phyloP scores from a whole-genome alignment of 441 rosid species.

The Euphorbia corollata region DNA sequence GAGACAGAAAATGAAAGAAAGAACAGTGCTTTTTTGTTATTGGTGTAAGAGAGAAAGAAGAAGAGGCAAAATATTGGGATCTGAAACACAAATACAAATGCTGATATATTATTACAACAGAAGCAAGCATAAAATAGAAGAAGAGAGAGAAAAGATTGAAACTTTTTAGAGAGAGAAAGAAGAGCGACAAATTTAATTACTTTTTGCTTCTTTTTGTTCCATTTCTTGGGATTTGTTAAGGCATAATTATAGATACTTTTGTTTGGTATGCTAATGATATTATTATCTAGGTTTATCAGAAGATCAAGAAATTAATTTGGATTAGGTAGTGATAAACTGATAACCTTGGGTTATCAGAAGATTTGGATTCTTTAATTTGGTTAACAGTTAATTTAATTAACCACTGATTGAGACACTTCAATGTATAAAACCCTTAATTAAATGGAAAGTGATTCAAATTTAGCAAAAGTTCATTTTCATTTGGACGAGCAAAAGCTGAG shows the following conservation, averaged over 20 bases:
- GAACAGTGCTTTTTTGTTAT: slow-evolving; percentile 32
- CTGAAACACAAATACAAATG: slow-evolving; percentile 37
- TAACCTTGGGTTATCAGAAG: slow-evolving; percentile 17
- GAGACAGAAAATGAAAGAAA: slow-evolving; percentile 9
- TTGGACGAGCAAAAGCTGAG: slow-evolving; percentile 15
- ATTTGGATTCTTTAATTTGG: slow-evolving; percentile 5
- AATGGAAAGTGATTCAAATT: not conserved
- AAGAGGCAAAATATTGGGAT: slow-evolving; percentile 38
- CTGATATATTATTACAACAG: slow-evolving; percentile 28
- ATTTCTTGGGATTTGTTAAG: slow-evolving; percentile 1
- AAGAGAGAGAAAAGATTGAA: slow-evolving; percentile 32
- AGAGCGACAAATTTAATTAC: slow-evolving; percentile 24
- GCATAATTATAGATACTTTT: not conserved
- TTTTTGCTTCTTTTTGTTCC: slow-evolving; percentile 19
- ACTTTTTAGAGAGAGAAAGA: slow-evolving; percentile 11
- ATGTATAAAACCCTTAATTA: not conserved
- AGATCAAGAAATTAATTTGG: slow-evolving; percentile 8
- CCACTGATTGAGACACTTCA: slow-evolving; percentile 3
- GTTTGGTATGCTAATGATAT: slow-evolving; percentile 11
- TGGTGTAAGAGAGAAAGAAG: slow-evolving; percentile 26
- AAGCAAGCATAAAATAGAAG: slow-evolving; percentile 15
- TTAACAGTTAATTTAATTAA: not conserved
- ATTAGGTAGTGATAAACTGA: slow-evolving; percentile 20
- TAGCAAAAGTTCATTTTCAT: slow-evolving; percentile 11
- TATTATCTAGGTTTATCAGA: slow-evolving; percentile 20